These are phyloP conservation scores for Malus hybrid DNA, from an alignment of 331 rosid species.

Conservation along the genomic window DNA sequence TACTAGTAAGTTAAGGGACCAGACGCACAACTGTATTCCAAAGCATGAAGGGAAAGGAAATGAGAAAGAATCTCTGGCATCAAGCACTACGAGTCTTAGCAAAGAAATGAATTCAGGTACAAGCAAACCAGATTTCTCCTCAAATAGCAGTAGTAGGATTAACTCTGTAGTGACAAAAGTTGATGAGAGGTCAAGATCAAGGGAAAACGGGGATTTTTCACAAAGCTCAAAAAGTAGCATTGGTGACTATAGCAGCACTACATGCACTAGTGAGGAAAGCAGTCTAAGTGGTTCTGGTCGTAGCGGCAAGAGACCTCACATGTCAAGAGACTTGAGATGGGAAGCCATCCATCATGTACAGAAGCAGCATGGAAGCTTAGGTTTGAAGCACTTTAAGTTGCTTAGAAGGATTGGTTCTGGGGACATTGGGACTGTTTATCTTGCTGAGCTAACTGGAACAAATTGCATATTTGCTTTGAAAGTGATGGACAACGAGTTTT, in stretches of 20 bases:
- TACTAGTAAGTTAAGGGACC: slow-evolving; percentile 37
- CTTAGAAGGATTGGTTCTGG: slow-evolving; percentile 91
- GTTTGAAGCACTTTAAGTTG: slow-evolving; percentile 70
- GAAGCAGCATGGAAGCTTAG: slow-evolving; percentile 63
- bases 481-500: slow-evolving; percentile 88
- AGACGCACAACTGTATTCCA: slow-evolving; percentile 22
- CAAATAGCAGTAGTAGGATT: slow-evolving; percentile 45
- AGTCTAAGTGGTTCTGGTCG: slow-evolving; percentile 69
- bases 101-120: slow-evolving; percentile 50
- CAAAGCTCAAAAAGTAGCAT: slow-evolving; percentile 97
- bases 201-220: slow-evolving; percentile 81
- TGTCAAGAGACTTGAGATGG: slow-evolving; percentile 96
- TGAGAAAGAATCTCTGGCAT: slow-evolving; percentile 36
- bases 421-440: slow-evolving; percentile 96
- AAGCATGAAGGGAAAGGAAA: slow-evolving; percentile 39
- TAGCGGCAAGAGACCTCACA: slow-evolving; percentile 88
- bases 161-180: slow-evolving; percentile 41
- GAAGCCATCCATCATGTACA: slow-evolving; percentile 68
- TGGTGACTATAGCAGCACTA: slow-evolving; percentile 83
- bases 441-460: slow-evolving; percentile 74
- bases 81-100: slow-evolving; percentile 43
- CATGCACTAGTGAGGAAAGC: slow-evolving; percentile 92
- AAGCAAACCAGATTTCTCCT: slow-evolving; percentile 37
- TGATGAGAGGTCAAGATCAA: slow-evolving; percentile 71
- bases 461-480: slow-evolving; percentile 79